phyloP scores from a whole-genome alignment of 2,329 filamentous ascomycete species.

The Calonectria ilicicola region DNA sequence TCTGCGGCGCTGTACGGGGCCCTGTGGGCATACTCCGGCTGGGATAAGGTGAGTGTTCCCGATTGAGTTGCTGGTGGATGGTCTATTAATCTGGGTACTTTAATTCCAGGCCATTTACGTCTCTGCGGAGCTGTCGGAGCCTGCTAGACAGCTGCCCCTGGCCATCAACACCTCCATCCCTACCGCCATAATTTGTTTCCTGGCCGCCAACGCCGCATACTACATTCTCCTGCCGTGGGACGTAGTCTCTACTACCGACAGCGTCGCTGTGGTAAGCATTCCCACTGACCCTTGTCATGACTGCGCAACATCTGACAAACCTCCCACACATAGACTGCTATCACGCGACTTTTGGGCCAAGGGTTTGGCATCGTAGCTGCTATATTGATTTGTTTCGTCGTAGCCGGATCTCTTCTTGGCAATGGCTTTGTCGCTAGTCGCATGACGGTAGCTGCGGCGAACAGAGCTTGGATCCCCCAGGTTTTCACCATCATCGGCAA shows the following conservation, averaged over 20 bases:
- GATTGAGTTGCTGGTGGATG: neutral
- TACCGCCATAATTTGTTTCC: conserved; percentile 69
- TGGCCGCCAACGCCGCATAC: conserved; percentile 71
- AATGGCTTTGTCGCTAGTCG: conserved; percentile 73
- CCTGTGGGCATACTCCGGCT: conserved; percentile 74
- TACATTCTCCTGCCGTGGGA: conserved; percentile 73
- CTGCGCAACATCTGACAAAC: neutral
- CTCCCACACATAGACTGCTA: conserved; percentile 58
- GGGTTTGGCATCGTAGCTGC: conserved; percentile 66
- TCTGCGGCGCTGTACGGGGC: conserved; percentile 72
- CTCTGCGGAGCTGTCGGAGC: conserved; percentile 63
- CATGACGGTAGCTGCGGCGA: conserved; percentile 70
- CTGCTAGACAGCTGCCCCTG: conserved; percentile 66
- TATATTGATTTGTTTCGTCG: conserved; percentile 69
- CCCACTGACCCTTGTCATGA: too few species aligned
- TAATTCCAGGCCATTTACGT: conserved; percentile 63
- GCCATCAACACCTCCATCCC: conserved; percentile 72
- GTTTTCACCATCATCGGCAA: conserved; percentile 59
- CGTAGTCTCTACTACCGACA: conserved; percentile 68
- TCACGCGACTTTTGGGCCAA: conserved; percentile 65
- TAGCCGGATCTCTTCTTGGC: conserved; percentile 71
- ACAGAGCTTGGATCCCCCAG: conserved; percentile 62
- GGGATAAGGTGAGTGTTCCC: conserved; percentile 67
- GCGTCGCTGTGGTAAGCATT: conserved; percentile 69
- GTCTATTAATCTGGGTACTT: neutral